Base-by-base conservation (phyloP, 2,329 filamentous ascomycete species). In the Paecilomyces variotii region DNA sequence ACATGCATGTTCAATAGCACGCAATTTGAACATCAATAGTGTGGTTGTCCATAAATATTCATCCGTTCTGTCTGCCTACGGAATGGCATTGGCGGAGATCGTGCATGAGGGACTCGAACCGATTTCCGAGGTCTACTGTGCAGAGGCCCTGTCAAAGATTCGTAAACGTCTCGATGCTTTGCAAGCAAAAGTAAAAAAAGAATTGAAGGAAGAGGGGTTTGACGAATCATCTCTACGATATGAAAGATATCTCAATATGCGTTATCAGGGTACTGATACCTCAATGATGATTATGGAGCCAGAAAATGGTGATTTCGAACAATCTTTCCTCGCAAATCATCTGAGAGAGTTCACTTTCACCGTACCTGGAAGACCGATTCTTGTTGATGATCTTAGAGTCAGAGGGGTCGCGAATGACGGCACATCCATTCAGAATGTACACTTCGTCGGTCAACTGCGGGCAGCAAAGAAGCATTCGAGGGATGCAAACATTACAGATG, bases 281-380 rank as follows among this genome's bases (percentile, higher is more conserved):
- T 77, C 72, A 24, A 64, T 83, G 35, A 78, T 80, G 72, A 78
- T 82, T 14, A 64, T 78, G 3, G 72, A 74, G 88, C 89, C 4
- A 79, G 86, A 85, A 3, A 83, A 87, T 57, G 91, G 88, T 84
- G 88, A 88, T 1, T 97, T 93, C 73, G 88, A 87, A 1, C 83
- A 87, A 62, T 90, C 90, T 0, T 97, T 97, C 69, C 80, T 93
- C 39, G 85, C 86, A 65, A 89, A 95, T 63, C 93, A 97, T 70
- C 87, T 90, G 54, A 89, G 93, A 67, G 92, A 97, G 68, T 97
- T 97, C 69, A 91, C 91, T 0, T 97, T 97, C 70, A 94, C 90
- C 0, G 78, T 94, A 2, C 85, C 85, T 12, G 90, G 95, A 56
- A 82, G 91, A 55, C 88, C 95, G 57, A 88, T 96, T 54, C 89